Evolutionary conservation across 306 rosid species (phyloP).

Genomic region (Sicyos baderoa): DNA sequence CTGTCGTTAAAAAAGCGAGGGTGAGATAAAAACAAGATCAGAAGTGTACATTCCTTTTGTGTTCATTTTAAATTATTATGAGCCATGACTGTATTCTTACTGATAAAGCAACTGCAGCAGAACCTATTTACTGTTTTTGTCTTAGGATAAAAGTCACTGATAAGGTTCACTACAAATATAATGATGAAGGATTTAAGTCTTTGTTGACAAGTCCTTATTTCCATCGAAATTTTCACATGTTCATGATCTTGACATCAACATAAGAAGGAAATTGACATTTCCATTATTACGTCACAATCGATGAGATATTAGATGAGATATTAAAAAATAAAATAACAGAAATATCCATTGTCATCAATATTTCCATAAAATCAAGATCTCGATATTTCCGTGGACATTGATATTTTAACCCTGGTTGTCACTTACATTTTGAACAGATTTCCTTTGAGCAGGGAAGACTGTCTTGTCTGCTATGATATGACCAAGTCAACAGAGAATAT

Average conservation of each 20-base stretch:
- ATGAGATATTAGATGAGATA: no score
- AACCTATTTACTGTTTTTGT: background rate
- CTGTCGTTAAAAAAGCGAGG: constrained; percentile 31
- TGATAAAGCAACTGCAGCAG: background rate
- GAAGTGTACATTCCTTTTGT: constrained; percentile 10
- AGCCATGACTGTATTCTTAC: background rate
- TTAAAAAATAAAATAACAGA: no score
- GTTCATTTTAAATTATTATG: background rate
- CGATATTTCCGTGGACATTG: no score
- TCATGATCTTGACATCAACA: no score
- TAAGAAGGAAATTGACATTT: no score
- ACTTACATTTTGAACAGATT: constrained; percentile 68
- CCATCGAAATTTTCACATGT: no score
- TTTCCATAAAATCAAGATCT: no score
- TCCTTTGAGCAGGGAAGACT: constrained; percentile 49
- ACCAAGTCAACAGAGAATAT: constrained; percentile 12
- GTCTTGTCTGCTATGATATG: constrained; percentile 32
- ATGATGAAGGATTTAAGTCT: background rate
- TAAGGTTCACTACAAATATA: background rate
- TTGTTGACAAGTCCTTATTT: no score
- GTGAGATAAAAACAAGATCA: constrained; percentile 7
- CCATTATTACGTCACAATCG: no score
- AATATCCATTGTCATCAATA: no score
- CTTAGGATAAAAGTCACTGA: background rate
- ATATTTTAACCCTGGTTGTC: background rate